A percentile compares a stretch with the other conserved stretches of the same genome.
Conservation (phyloP, 257 asterid genomes). For the Voacanga thouarsii region DNA sequence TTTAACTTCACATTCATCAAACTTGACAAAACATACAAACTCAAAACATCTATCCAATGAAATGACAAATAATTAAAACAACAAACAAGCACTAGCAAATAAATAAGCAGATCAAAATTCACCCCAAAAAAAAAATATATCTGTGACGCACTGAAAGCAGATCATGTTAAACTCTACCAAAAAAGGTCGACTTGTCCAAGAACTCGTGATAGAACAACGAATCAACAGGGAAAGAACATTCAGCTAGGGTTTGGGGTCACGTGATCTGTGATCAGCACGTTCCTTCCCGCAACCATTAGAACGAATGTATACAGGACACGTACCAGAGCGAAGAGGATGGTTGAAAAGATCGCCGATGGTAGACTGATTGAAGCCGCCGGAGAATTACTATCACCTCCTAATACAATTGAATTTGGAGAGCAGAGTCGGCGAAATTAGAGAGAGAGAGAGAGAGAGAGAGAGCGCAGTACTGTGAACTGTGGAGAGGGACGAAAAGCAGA, state of each 20-base stretch:
- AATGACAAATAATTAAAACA: neutral
- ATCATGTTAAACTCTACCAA: neutral
- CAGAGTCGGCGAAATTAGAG: conserved; percentile 30
- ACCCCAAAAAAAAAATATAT: neutral
- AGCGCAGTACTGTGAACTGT: neutral
- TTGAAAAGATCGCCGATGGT: conserved; percentile 29
- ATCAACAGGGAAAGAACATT: neutral
- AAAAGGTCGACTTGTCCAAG: neutral
- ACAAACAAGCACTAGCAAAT: neutral
- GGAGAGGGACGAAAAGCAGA: conserved; percentile 3
- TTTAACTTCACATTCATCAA: conserved; percentile 4
- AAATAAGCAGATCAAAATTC: conserved; percentile 4
- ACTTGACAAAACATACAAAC: neutral
- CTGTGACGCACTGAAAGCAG: neutral
- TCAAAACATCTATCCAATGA: neutral
- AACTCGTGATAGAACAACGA: conserved; percentile 12
- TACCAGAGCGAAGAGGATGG: conserved; percentile 25
- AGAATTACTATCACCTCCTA: neutral
- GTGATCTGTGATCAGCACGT: conserved; percentile 42
- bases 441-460: conserved; percentile 6
- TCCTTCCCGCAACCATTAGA: conserved; percentile 6
- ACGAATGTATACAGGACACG: conserved; percentile 6
- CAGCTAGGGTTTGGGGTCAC: conserved; percentile 30
- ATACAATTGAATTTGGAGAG: neutral
- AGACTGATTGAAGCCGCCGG: conserved; percentile 23